These are phyloP conservation scores for Mycena indigotica DNA, from an alignment of 768 basidiomycete species.

Conservation along the genomic window DNA sequence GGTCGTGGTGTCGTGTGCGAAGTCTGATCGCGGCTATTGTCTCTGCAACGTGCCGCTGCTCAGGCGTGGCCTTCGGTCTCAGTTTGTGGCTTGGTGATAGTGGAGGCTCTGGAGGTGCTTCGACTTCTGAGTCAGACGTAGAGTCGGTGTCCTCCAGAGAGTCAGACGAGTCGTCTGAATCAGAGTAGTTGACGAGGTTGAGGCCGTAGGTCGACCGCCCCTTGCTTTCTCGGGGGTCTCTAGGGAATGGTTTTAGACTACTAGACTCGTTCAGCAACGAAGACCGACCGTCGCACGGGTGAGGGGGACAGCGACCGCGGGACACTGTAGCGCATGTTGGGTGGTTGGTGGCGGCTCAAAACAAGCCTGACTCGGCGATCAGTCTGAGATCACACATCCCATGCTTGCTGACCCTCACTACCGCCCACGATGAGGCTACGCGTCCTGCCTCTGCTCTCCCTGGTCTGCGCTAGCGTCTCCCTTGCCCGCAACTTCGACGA, in stretches of 20 bases:
- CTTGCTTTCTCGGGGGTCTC: not conserved
- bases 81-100: constrained; percentile 29
- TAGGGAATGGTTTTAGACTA: not conserved
- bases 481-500: constrained; percentile 12
- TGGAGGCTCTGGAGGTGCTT: constrained; percentile 33
- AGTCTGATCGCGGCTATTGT: constrained; percentile 55
- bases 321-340: constrained; percentile 21
- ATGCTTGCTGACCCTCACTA: not conserved
- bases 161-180: constrained; percentile 32
- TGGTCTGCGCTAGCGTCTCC: constrained; percentile 5
- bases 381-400: not conserved
- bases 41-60: constrained; percentile 48
- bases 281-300: constrained; percentile 18
- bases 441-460: constrained; percentile 7
- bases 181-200: not conserved
- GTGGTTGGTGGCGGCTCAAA: not conserved
- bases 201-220: constrained; percentile 29
- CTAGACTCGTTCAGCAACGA: not conserved
- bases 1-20: constrained; percentile 53
- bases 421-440: constrained; percentile 13
- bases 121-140: constrained; percentile 47
- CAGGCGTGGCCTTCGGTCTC: constrained; percentile 37
- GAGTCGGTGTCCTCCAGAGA: constrained; percentile 37
- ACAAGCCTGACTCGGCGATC: not conserved
- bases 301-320: constrained; percentile 22